These are phyloP conservation scores for Metarhizium album DNA, from an alignment of 2,329 filamentous ascomycete genomes.

Conservation along the genomic window DNA sequence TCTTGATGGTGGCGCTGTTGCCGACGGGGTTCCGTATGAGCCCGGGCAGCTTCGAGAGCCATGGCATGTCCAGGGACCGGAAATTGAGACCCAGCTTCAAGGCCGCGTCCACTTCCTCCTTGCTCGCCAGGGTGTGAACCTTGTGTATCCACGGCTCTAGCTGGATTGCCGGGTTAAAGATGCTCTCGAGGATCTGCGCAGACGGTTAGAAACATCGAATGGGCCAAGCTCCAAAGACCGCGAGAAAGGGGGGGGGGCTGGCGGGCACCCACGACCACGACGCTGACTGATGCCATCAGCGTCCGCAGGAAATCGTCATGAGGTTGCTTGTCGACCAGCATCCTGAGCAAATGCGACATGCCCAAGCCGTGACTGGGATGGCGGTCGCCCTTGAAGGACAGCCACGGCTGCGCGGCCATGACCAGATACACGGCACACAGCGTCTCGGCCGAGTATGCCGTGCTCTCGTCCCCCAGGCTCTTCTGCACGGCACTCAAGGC, in stretches of 20 bases:
- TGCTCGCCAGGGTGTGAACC: neutral
- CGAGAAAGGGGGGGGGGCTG: neutral
- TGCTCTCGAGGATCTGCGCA: conserved; percentile 21
- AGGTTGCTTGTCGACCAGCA: conserved; percentile 14
- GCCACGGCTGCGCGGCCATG: conserved; percentile 26
- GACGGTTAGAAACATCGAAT: too few species aligned
- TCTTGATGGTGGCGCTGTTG: conserved; percentile 10
- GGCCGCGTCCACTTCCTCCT: neutral
- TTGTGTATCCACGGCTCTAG: conserved; percentile 13
- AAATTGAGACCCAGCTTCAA: neutral
- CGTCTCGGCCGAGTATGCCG: conserved; percentile 19
- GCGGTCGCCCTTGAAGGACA: conserved; percentile 15
- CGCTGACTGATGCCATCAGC: conserved; percentile 19
- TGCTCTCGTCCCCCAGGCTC: conserved; percentile 16
- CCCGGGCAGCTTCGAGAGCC: conserved; percentile 10
- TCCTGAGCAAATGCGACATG: conserved; percentile 20
- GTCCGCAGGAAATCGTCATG: conserved; percentile 17
- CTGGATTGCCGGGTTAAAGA: conserved; percentile 18
- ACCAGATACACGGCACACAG: conserved; percentile 26
- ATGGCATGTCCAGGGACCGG: conserved; percentile 6
- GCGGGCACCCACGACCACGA: conserved; percentile 19
- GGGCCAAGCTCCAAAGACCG: too few species aligned
- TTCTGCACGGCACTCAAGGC: conserved; percentile 18
- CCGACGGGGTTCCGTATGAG: conserved; percentile 11
- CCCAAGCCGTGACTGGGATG: conserved; percentile 21